phyloP scores from a whole-genome alignment of 2,329 filamentous ascomycete species.

The Setomelanomma holmii region DNA sequence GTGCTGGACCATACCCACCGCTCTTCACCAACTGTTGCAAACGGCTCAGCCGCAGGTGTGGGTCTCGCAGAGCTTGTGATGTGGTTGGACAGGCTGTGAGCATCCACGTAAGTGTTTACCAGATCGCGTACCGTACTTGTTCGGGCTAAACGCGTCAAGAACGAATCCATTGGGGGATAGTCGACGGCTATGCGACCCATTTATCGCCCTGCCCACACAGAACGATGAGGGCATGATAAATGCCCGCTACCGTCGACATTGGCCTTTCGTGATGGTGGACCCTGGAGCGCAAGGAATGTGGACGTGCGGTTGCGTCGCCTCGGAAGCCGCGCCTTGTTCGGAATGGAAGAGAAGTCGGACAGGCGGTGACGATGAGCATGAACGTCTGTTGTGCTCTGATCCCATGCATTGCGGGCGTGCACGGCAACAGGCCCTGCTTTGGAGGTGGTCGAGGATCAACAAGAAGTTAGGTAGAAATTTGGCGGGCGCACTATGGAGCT shows the following conservation, averaged over 20 bases:
- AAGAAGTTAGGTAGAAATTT: slow-evolving; percentile 11
- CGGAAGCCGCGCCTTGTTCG: slow-evolving; percentile 18
- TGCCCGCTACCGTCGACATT: slow-evolving; percentile 15
- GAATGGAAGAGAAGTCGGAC: slow-evolving; percentile 11
- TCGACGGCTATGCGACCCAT: slow-evolving; percentile 7
- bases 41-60: slow-evolving; percentile 39
- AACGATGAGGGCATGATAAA: slow-evolving; percentile 9
- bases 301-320: slow-evolving; percentile 23
- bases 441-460: slow-evolving; percentile 11
- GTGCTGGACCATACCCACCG: slow-evolving; percentile 24
- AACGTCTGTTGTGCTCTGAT: slow-evolving; percentile 29
- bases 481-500: slow-evolving; percentile 15
- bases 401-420: slow-evolving; percentile 31
- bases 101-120: slow-evolving; percentile 24
- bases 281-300: slow-evolving; percentile 29
- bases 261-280: slow-evolving; percentile 14
- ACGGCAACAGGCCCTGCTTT: slow-evolving; percentile 23
- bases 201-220: slow-evolving; percentile 7
- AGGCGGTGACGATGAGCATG: slow-evolving; percentile 24
- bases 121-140: slow-evolving; percentile 27
- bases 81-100: slow-evolving; percentile 18
- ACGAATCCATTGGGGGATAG: slow-evolving; percentile 17
- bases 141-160: slow-evolving; percentile 27
- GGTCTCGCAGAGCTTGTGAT: slow-evolving; percentile 15
- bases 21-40: slow-evolving; percentile 35